Percentiles rank a stretch among this genome's conserved stretches.
Conservation (phyloP, 1,284 basidiomycete genomes). For the Bondarzewia mesenterica region DNA sequence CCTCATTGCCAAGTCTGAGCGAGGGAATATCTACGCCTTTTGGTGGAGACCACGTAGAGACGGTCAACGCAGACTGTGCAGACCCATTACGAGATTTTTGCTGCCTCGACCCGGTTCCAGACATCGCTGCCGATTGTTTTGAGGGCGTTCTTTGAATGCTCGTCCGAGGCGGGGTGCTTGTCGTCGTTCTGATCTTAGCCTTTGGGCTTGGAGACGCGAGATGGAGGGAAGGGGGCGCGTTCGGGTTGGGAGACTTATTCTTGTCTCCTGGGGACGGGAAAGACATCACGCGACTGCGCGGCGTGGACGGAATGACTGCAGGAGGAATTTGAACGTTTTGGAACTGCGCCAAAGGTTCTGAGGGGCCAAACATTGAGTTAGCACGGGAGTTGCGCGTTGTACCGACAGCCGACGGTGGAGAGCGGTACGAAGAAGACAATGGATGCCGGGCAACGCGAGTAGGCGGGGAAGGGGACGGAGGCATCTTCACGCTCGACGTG, state of each 20-base stretch:
- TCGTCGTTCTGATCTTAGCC: conserved; percentile 10
- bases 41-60: conserved; percentile 12
- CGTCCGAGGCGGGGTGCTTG: not conserved
- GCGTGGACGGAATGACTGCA: conserved; percentile 26
- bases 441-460: conserved; percentile 1
- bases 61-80: conserved; percentile 7
- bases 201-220: conserved; percentile 18
- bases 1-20: conserved; percentile 12
- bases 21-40: conserved; percentile 8
- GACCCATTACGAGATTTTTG: conserved; percentile 19
- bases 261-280: conserved; percentile 15
- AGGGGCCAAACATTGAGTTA: conserved; percentile 19
- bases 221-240: conserved; percentile 19
- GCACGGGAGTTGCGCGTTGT: conserved; percentile 17
- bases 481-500: conserved; percentile 7
- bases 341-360: conserved; percentile 9
- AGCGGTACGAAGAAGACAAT: conserved; percentile 6
- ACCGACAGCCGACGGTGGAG: conserved; percentile 8
- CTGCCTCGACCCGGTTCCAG: conserved; percentile 11
- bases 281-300: conserved; percentile 26
- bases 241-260: conserved; percentile 13
- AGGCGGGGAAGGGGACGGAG: conserved; percentile 5
- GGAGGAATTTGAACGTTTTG: conserved; percentile 16
- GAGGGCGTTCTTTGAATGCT: conserved; percentile 10
- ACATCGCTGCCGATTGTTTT: conserved; percentile 7